phyloP scores from a whole-genome alignment of 805 yeast species.

The Trichomonascus vanleenenianus region DNA sequence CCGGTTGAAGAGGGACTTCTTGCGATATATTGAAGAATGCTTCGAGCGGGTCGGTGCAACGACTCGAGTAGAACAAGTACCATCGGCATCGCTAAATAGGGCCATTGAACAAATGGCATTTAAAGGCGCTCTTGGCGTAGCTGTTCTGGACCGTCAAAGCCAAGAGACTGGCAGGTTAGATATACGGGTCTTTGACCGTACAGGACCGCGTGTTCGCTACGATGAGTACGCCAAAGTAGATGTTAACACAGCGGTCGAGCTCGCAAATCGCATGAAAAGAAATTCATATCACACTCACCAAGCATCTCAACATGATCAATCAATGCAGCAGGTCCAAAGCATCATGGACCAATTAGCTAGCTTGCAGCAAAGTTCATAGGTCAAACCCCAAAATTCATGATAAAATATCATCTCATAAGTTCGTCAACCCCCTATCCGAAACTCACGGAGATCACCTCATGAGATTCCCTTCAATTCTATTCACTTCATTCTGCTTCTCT shows the following conservation, averaged over 20 bases:
- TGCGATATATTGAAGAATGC: conserved; percentile 35
- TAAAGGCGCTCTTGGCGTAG: conserved; percentile 66
- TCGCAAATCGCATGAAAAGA: conserved; percentile 32
- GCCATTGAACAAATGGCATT: conserved; percentile 69
- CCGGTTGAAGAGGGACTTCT: conserved; percentile 37
- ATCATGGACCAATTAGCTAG: conserved; percentile 21
- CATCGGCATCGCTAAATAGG: conserved; percentile 38
- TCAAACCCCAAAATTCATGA: too few relatives aligned
- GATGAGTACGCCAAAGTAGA: conserved; percentile 76
- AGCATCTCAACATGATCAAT: conserved; percentile 12
- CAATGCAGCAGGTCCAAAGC: conserved; percentile 19
- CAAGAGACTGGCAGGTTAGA: conserved; percentile 42
- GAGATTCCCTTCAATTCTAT: conserved; percentile 1
- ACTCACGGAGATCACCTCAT: too few relatives aligned
- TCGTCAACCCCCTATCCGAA: too few relatives aligned
- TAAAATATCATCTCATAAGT: too few relatives aligned
- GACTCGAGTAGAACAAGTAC: conserved; percentile 37
- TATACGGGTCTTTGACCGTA: conserved; percentile 61
- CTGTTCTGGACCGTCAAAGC: conserved; percentile 49
- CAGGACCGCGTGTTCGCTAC: conserved; percentile 56
- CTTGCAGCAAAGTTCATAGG: conserved; percentile 16
- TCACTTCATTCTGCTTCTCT: conserved; percentile 11
- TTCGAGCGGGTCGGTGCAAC: conserved; percentile 35
- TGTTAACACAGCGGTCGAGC: conserved; percentile 54
- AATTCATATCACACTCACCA: background rate